Conservation (phyloP, 169 alveolate genomes). For the Cryptosporidium meleagridis region DNA sequence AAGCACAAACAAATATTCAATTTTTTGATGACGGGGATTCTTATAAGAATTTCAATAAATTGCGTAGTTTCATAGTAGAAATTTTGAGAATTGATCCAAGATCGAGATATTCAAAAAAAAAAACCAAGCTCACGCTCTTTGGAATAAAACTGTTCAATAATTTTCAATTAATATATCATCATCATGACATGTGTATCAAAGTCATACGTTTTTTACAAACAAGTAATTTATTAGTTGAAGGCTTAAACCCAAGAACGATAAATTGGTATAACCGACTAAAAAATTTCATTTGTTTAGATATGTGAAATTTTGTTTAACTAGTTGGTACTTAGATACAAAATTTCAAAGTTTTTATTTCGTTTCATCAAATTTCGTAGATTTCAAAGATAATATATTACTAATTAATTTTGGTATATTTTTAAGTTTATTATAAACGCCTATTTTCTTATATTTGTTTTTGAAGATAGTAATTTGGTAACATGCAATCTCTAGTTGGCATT, state of each 20-base stretch:
- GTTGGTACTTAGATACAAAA: background rate
- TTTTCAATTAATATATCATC: slow-evolving; percentile 29
- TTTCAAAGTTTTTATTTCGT: too few relatives aligned
- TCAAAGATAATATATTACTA: too few relatives aligned
- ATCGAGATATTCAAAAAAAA: slow-evolving; percentile 35
- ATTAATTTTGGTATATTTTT: too few relatives aligned
- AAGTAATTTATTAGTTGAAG: background rate
- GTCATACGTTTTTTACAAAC: slow-evolving; percentile 3
- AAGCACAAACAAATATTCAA: background rate
- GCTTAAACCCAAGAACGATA: slow-evolving; percentile 28
- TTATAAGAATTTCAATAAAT: background rate
- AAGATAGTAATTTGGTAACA: too few relatives aligned
- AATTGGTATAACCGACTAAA: background rate
- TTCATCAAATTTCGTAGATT: background rate
- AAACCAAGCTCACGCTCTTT: background rate
- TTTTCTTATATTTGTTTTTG: too few relatives aligned
- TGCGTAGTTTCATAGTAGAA: slow-evolving; percentile 14
- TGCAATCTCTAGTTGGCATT: too few relatives aligned
- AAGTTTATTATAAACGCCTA: too few relatives aligned
- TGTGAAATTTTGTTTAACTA: background rate
- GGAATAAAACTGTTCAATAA: slow-evolving; percentile 38
- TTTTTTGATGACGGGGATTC: background rate
- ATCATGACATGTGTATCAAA: slow-evolving; percentile 4
- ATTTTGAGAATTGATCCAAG: slow-evolving; percentile 10
- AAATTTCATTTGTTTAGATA: background rate